Percentiles rank a stretch among this genome's conserved stretches.
Conservation (phyloP, 164 flowering plant genomes). For the Berberis vulgaris region DNA sequence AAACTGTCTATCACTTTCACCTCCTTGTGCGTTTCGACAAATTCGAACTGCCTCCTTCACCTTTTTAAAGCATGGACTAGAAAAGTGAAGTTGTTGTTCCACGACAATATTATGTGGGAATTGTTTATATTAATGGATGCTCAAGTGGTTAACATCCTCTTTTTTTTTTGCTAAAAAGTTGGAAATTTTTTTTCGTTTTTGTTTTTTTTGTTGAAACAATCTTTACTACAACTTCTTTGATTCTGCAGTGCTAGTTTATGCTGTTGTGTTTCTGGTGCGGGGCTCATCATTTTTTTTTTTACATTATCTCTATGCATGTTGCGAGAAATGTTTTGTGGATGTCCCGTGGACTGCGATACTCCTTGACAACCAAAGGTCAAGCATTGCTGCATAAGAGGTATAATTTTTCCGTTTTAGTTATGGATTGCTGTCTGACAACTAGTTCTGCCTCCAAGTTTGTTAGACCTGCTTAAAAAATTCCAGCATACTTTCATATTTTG, state of each 20-base stretch:
- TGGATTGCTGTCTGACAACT: no score
- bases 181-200: not conserved
- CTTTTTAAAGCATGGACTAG: not conserved
- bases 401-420: no score
- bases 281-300: not conserved
- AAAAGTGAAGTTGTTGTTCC: not conserved
- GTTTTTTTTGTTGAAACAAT: conserved; percentile 7
- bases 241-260: not conserved
- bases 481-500: no score
- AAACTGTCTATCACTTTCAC: not conserved
- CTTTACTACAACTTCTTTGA: not conserved
- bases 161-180: conserved; percentile 1
- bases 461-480: no score
- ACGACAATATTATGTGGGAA: not conserved
- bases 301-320: no score
- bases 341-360: no score
- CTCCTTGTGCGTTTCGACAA: not conserved
- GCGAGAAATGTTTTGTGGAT: no score
- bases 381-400: no score
- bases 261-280: conserved; percentile 1
- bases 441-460: no score
- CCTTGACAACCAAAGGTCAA: no score
- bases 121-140: not conserved
- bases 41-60: not conserved
- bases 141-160: not conserved